Evolutionary conservation across 768 basidiomycete species (phyloP), one percentile per base, ranked within the genome.

Genomic region (Hericium alpestre): DNA sequence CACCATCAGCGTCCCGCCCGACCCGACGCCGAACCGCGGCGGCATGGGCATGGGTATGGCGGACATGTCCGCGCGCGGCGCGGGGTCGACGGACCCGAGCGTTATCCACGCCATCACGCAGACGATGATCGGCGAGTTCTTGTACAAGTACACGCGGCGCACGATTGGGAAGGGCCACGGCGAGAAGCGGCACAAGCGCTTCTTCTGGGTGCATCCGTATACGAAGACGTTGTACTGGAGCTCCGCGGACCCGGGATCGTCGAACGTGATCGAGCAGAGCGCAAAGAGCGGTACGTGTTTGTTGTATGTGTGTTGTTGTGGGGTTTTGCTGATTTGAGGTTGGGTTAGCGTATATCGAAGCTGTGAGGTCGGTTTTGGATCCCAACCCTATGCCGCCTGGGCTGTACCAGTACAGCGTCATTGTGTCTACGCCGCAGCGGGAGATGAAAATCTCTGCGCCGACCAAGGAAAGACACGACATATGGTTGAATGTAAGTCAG

Each of bases 181-280:
- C 20, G 87, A 92, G 69, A 85, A 82, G 68, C 76, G 94, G 53
- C 96, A 99, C 71, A 86, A 83, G 69, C 79, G 96, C 39, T 99
- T 93, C 83, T 96, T 98, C 79, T 99, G 96, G 96, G 86, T 99
- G n/a, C 95, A 98, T 71, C 96, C 96, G 18, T 99, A 98, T 69
- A 98, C 94, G 41, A 92, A 91, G 75, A 97, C 93, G 4, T 66
- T 99, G 58, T 97, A 98, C 70, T 99, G 96, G 96, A 92, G 91
- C 65, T 86, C 90, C 16, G 83, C 85, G 10, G 95, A 98, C 72
- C 96, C 95, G 52, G 93, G 92, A 27, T 90, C 90, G 23, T 81
- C 82, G 40, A 84, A 84, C 63, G 89, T 92, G 16, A 82, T 86
- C 1, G 93, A 97, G 73, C 91, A 91, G 8, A 94, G 87, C 68